These are phyloP conservation scores for Schizochytrium sp. DNA, from an alignment of 108 stramenopile genomes.

Conservation along the genomic window DNA sequence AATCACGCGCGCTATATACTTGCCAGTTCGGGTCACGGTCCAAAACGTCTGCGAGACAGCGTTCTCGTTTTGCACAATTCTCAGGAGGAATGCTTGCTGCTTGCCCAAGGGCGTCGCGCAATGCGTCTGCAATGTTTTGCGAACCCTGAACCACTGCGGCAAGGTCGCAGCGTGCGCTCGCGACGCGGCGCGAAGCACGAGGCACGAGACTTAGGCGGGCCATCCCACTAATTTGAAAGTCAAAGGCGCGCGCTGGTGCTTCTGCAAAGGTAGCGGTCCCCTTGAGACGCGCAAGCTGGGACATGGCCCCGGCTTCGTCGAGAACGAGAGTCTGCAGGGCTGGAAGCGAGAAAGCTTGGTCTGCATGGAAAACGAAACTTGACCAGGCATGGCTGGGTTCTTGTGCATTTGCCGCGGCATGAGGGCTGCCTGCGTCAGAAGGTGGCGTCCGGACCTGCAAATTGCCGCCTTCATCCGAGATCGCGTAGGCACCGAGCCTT, in stretches of 20 bases:
- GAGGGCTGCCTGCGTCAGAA: not conserved
- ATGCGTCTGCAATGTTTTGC: not conserved
- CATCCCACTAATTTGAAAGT: not conserved
- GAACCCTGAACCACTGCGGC: not conserved
- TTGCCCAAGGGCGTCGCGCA: not conserved
- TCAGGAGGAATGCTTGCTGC: not conserved
- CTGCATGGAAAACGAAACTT: not conserved
- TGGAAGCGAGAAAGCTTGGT: not conserved
- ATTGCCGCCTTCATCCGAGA: not conserved
- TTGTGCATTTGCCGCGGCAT: not conserved
- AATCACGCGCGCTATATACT: not conserved
- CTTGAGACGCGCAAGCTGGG: not conserved
- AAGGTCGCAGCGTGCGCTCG: not conserved
- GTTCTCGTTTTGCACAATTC: not conserved
- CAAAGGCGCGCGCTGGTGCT: not conserved
- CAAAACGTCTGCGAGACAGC: not conserved
- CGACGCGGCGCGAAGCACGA: not conserved
- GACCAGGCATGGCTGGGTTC: not conserved
- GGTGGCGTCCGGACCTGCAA: not conserved
- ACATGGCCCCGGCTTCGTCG: not conserved
- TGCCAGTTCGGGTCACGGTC: not conserved
- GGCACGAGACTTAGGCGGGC: not conserved
- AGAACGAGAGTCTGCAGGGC: not conserved
- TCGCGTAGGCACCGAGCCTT: not conserved
- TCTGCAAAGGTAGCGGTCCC: not conserved